Evolutionary conservation across 331 rosid genomes (phyloP).

Genomic region (Acacia pycnantha): DNA sequence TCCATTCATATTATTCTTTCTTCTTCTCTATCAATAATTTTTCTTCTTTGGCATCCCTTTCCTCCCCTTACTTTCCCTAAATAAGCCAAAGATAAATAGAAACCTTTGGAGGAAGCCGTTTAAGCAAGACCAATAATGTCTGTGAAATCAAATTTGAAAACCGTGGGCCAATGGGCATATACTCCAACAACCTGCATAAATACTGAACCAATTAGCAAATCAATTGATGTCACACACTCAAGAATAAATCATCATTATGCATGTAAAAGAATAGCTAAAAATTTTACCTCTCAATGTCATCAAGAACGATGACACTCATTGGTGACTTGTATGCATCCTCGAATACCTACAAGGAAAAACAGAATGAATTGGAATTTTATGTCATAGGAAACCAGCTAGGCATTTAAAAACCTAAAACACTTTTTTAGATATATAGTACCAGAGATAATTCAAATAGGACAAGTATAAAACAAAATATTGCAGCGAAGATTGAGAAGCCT

Average conservation of each 20-base stretch:
- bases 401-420: not conserved
- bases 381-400: not conserved
- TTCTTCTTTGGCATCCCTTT: not conserved
- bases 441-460: not conserved
- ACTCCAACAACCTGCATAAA: slow-evolving; percentile 73
- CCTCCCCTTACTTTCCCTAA: not conserved
- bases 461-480: not conserved
- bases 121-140: slow-evolving; percentile 80
- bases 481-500: slow-evolving; percentile 9
- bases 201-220: not conserved
- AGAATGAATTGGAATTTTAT: slow-evolving; percentile 24
- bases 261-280: slow-evolving; percentile 22
- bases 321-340: slow-evolving; percentile 99
- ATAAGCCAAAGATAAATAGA: slow-evolving; percentile 11
- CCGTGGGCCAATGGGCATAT: slow-evolving; percentile 86
- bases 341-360: slow-evolving; percentile 59
- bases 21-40: not conserved
- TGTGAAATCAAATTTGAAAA: slow-evolving; percentile 86
- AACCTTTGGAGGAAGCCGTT: slow-evolving; percentile 95
- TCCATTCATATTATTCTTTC: not conserved
- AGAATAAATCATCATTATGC: not conserved
- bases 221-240: not conserved
- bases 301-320: slow-evolving; percentile 85
- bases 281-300: slow-evolving; percentile 81
- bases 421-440: not conserved